phyloP scores from a whole-genome alignment of 2,329 filamentous ascomycete genomes.

The Calonectria pseudoreteaudii region DNA sequence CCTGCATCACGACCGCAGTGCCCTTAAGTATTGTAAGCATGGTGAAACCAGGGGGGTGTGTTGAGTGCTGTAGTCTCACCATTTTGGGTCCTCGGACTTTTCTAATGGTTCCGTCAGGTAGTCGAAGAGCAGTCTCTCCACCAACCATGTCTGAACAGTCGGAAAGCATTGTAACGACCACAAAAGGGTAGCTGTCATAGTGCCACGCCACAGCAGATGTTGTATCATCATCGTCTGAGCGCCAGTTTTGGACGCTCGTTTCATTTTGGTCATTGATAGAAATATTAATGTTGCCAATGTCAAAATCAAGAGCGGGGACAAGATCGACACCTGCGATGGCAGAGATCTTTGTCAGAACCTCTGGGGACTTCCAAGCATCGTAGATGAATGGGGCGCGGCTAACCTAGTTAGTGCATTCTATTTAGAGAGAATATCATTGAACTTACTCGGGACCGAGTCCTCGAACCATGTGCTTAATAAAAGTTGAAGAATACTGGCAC shows the following conservation, averaged over 20 bases:
- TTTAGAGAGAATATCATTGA: not conserved
- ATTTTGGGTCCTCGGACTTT: slow-evolving; percentile 70
- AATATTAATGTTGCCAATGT: slow-evolving; percentile 64
- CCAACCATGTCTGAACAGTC: slow-evolving; percentile 73
- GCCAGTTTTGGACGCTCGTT: slow-evolving; percentile 28
- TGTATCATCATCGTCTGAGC: slow-evolving; percentile 52
- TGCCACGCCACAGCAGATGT: slow-evolving; percentile 72
- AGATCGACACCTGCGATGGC: slow-evolving; percentile 66
- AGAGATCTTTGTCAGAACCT: slow-evolving; percentile 60
- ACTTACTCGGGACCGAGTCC: slow-evolving; percentile 42
- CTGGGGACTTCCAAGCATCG: slow-evolving; percentile 53
- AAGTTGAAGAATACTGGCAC: slow-evolving; percentile 60
- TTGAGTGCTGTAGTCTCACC: slow-evolving; percentile 41
- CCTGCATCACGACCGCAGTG: slow-evolving; percentile 72
- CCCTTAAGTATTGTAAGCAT: slow-evolving; percentile 52
- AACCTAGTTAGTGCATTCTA: not conserved
- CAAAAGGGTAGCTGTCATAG: slow-evolving; percentile 73
- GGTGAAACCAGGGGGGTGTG: slow-evolving; percentile 44
- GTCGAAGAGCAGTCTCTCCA: slow-evolving; percentile 70
- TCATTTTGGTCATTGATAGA: slow-evolving; percentile 57
- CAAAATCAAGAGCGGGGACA: slow-evolving; percentile 64
- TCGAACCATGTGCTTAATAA: slow-evolving; percentile 67
- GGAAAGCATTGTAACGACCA: slow-evolving; percentile 73
- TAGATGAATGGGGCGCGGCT: slow-evolving; percentile 46
- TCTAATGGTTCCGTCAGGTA: slow-evolving; percentile 62